Evolutionary conservation across 1,139 yeast genomes (phyloP), one percentile per base, ranked within the genome.

Genomic region (Protomyces gravidus): DNA sequence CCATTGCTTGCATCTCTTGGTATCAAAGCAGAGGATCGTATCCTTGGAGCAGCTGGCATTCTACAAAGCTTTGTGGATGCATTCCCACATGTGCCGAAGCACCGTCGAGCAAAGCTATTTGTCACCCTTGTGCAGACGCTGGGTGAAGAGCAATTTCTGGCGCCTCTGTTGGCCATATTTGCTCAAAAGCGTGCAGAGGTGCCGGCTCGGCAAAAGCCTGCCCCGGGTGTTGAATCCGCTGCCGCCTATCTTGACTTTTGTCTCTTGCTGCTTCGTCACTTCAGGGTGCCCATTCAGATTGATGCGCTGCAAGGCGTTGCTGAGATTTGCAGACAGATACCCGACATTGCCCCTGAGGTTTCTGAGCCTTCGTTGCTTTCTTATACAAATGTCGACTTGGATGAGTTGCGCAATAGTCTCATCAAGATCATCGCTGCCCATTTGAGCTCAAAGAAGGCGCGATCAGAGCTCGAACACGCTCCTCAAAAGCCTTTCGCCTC

Each of bases 71-170:
- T 92, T 69, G 89, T 87, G 15, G 85, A 96, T 63, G 97, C 98
- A 0, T 87, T 94, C 74, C 84, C 85, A 61, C 97, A 92, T 69
- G 89, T 92, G 65, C 99, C 99, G 64, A 83, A 96, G 71, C 98
- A 92, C 70, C 86, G 99, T 73, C 81, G 98, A 67, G 94, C 87
- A 55, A 84, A 84, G 68, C 76, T 94, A 61, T 92, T 88, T 69
- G 79, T 87, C 2, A 84, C 95, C 0, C 78, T 92, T 65, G 82
- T 90, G 15, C 79, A 79, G 66, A 86, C 97, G 1, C 76, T 92
- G 63, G 90, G 92, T n/a, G 76, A 85, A 51, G 77, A 76, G 11
- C 74, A 77, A 51, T 81, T 95, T 1, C 76, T 90, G 66, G 88
- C 86, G 66, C 77, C 86, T 56, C 79, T 92, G 52, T 72, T 90